Percentiles rank a stretch among this genome's conserved stretches.
These are phyloP conservation scores for Trapa incisa DNA, from an alignment of 345 rosid species.

Conservation along the genomic window DNA sequence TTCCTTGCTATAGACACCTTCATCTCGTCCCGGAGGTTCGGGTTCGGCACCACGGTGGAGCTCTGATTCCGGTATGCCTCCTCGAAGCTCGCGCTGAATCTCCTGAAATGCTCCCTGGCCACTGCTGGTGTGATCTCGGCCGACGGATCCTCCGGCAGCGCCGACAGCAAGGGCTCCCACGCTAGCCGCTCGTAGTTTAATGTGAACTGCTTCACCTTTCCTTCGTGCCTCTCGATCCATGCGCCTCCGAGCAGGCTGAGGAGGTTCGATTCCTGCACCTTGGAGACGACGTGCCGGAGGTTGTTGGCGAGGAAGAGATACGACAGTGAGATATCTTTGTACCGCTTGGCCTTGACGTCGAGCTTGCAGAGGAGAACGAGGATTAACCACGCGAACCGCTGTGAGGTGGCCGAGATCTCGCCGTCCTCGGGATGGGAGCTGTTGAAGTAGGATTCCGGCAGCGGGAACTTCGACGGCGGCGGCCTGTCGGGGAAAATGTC, in stretches of 20 bases:
- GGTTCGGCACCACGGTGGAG: slow-evolving; percentile 31
- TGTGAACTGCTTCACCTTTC: slow-evolving; percentile 34
- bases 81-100: slow-evolving; percentile 41
- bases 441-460: slow-evolving; percentile 31
- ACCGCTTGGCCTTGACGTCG: slow-evolving; percentile 30
- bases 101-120: slow-evolving; percentile 29
- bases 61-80: slow-evolving; percentile 39
- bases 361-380: slow-evolving; percentile 43
- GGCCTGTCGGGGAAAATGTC: slow-evolving; percentile 32
- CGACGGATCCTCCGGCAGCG: slow-evolving; percentile 31
- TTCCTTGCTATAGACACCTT: slow-evolving; percentile 29
- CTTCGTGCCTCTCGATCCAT: slow-evolving; percentile 38
- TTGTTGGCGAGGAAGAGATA: slow-evolving; percentile 69
- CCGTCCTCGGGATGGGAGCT: slow-evolving; percentile 10
- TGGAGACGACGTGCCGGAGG: slow-evolving; percentile 37
- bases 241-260: slow-evolving; percentile 44
- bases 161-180: slow-evolving; percentile 31
- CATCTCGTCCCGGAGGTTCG: slow-evolving; percentile 42
- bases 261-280: slow-evolving; percentile 38
- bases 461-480: slow-evolving; percentile 18
- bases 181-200: slow-evolving; percentile 44
- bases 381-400: slow-evolving; percentile 17
- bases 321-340: slow-evolving; percentile 34
- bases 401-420: slow-evolving; percentile 24
- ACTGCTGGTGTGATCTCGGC: slow-evolving; percentile 20